phyloP scores from a whole-genome alignment of 2,329 filamentous ascomycete species.

The Colletotrichum sp. region DNA sequence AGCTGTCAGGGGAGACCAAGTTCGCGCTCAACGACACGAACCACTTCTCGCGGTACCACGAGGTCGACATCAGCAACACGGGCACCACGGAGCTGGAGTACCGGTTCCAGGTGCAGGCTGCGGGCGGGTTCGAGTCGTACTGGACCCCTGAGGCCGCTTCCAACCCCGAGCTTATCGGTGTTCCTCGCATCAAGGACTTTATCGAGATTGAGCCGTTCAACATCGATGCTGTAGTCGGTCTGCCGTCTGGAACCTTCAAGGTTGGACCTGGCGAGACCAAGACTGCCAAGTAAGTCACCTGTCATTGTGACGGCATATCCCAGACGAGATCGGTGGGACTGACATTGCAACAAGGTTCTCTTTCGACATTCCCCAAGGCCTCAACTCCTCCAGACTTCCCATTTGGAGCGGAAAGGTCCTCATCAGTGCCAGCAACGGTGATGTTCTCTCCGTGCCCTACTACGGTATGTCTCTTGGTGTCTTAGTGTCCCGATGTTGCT shows the following conservation, averaged over 20 bases:
- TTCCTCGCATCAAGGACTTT: slow-evolving; percentile 12
- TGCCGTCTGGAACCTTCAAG: slow-evolving; percentile 18
- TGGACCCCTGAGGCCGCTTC: slow-evolving; percentile 10
- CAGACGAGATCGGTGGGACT: not conserved
- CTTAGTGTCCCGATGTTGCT: rapidly evolving
- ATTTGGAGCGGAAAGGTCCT: slow-evolving; percentile 39
- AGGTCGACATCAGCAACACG: slow-evolving; percentile 39
- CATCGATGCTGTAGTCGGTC: not conserved
- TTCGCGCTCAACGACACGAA: slow-evolving; percentile 47
- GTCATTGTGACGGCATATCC: not conserved
- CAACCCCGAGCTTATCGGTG: not conserved
- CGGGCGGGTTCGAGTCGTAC: slow-evolving; percentile 38
- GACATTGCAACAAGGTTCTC: slow-evolving; percentile 20
- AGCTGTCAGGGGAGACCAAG: slow-evolving; percentile 42
- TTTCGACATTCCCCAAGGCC: slow-evolving; percentile 37
- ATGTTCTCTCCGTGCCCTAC: slow-evolving; percentile 38
- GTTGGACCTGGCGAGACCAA: slow-evolving; percentile 18
- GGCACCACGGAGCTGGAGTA: slow-evolving; percentile 38
- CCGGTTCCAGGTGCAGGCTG: slow-evolving; percentile 30
- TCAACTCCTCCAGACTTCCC: slow-evolving; percentile 32
- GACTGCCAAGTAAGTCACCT: slow-evolving; percentile 1
- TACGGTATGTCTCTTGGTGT: slow-evolving; percentile 22
- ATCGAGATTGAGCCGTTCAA: slow-evolving; percentile 6
- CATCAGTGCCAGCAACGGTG: slow-evolving; percentile 34
- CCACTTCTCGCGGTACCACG: slow-evolving; percentile 33